These are phyloP conservation scores for Aphanomyces cochlioides DNA, from an alignment of 352 stramenopile genomes.

Conservation along the genomic window DNA sequence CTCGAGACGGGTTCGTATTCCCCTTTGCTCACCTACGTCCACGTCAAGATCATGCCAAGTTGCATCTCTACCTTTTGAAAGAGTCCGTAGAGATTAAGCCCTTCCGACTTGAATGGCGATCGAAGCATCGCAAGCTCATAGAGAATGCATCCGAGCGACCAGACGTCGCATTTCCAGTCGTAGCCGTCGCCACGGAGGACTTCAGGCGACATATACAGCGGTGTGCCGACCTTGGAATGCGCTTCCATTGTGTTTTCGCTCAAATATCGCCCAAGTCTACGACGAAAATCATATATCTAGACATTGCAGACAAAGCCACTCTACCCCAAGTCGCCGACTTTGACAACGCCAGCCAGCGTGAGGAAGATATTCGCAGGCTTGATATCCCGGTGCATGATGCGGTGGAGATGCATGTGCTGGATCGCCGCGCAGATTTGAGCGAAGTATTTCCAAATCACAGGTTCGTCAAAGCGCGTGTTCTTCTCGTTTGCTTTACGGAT, in stretches of 20 bases:
- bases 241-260: slow-evolving; percentile 79
- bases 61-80: slow-evolving; percentile 73
- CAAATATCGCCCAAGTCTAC: slow-evolving; percentile 56
- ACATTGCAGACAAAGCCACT: not conserved
- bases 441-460: slow-evolving; percentile 93
- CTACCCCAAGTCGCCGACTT: slow-evolving; percentile 77
- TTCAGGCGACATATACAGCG: slow-evolving; percentile 94
- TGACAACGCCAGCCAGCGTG: slow-evolving; percentile 85
- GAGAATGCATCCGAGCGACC: slow-evolving; percentile 92
- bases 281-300: not conserved
- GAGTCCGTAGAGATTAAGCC: slow-evolving; percentile 85
- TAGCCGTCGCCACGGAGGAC: slow-evolving; percentile 91
- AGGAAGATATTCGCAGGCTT: slow-evolving; percentile 95
- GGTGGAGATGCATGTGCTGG: slow-evolving; percentile 78
- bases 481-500: slow-evolving; percentile 88
- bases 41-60: not conserved
- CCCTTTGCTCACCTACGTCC: slow-evolving; percentile 67
- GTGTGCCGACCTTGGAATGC: slow-evolving; percentile 90
- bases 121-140: slow-evolving; percentile 94
- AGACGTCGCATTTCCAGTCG: slow-evolving; percentile 95
- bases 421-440: slow-evolving; percentile 83
- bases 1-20: slow-evolving; percentile 62
- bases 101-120: slow-evolving; percentile 92
- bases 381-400: slow-evolving; percentile 93
- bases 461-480: slow-evolving; percentile 82